Base-by-base conservation (phyloP, 768 basidiomycete species). In the Suillus spraguei region DNA sequence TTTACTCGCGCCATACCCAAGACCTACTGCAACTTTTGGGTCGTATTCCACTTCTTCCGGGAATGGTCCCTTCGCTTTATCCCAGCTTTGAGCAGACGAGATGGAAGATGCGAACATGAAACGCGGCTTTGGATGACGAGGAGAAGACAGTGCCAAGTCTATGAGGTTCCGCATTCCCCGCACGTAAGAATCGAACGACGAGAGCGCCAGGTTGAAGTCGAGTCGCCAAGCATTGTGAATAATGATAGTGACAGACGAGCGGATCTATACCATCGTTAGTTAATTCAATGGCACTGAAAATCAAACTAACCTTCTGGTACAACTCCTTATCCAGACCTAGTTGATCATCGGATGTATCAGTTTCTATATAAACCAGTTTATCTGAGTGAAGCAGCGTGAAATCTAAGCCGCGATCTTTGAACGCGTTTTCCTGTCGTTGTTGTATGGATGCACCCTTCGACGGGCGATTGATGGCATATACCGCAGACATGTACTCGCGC, bases 1-100 rank as follows among this genome's bases (percentile, higher is more conserved):
- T 68, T 86, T 86, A 0, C 74, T 70, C 61, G 83, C 82, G 13
- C 80, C 75, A 53, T 85, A 85, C 0, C 84, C 84, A 17, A 61
- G 64, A 1, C 80, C 80, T 2, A 77, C 59, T 1, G 81, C 78
- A n/a, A 76, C 65, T 3, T 66, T 60, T 0, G 79, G 67, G 24
- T 80, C 73, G 0, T 68, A 63, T 2, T 76, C 55, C 0, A 74
- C 68, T 28, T 76, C 74, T 61, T 83, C 79, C 1, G 78, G 77
- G 65, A 77, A 75, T 4, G 69, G 72, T 0, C 72, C 75, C 5
- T 70, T 66, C 36, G 44, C 11, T 44, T 63, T 66, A 56, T 71
- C 66, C 79, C 76, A 78, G 1, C 65, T 62, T 36, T 75, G 74
- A 0, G 73, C 72, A 28, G 77, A 73, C 2, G 70, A 73, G 14